These are phyloP conservation scores for Malus asiatica DNA, from an alignment of 306 rosid genomes.

Conservation along the genomic window DNA sequence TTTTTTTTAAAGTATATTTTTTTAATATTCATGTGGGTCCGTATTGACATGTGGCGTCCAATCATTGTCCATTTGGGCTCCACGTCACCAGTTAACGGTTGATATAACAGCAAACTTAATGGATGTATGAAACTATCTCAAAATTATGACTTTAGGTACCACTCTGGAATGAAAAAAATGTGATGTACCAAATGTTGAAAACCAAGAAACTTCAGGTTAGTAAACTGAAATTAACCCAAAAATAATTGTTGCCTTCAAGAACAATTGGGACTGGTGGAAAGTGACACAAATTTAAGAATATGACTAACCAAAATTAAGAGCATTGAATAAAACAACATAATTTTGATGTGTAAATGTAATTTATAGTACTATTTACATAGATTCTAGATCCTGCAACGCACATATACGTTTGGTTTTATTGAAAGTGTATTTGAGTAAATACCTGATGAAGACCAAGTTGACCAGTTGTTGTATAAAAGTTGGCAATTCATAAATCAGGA, in stretches of 20 bases:
- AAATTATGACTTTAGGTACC: too few relatives aligned
- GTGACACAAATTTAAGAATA: neutral
- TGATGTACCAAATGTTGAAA: too few relatives aligned
- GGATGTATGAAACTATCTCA: too few relatives aligned
- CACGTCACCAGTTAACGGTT: rapidly evolving
- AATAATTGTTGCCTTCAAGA: neutral
- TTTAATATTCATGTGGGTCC: too few relatives aligned
- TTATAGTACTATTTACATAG: neutral
- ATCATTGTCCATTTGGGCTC: too few relatives aligned
- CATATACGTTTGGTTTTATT: neutral
- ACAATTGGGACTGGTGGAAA: neutral
- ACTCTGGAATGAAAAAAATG: rapidly evolving
- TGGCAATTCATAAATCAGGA: constrained; percentile 61
- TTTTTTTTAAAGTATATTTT: too few relatives aligned
- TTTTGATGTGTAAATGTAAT: neutral
- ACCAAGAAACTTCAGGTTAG: too few relatives aligned
- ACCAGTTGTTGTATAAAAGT: constrained; percentile 52
- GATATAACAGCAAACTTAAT: too few relatives aligned
- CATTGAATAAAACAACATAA: neutral
- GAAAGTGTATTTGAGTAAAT: neutral
- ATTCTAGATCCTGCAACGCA: too few relatives aligned
- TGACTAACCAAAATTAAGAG: neutral
- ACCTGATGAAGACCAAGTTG: constrained; percentile 74
- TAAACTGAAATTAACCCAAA: too few relatives aligned
- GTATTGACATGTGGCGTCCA: too few relatives aligned